Percentiles rank a stretch among this genome's conserved stretches.
Evolutionary conservation across 768 basidiomycete species (phyloP).

Genomic region (Strobilomyces echinocephalus): DNA sequence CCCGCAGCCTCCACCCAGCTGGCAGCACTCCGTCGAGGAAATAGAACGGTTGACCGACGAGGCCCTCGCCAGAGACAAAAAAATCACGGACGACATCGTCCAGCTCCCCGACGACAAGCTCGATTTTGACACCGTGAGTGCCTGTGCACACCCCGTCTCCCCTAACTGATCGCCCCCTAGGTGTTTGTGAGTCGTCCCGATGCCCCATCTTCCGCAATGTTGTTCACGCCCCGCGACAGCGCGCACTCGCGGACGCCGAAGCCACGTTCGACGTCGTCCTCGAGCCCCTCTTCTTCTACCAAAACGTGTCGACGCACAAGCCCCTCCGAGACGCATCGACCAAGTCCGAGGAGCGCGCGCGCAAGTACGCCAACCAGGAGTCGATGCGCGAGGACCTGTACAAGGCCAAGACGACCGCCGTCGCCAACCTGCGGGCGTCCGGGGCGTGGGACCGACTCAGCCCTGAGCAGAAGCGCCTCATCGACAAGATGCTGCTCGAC

Average conservation of each 20-base stretch:
- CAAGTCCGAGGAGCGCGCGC: conserved; percentile 62
- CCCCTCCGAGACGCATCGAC: conserved; percentile 80
- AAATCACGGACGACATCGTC: conserved; percentile 56
- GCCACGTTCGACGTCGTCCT: conserved; percentile 44
- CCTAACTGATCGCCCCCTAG: conserved; percentile 31
- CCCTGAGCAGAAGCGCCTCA: conserved; percentile 67
- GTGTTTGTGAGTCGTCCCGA: conserved; percentile 81
- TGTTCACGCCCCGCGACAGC: conserved; percentile 31
- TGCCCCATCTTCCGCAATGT: no score
- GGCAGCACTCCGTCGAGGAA: conserved; percentile 66
- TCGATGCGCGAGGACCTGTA: conserved; percentile 82
- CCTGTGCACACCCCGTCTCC: neutral
- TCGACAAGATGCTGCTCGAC: conserved; percentile 77
- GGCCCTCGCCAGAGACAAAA: conserved; percentile 53
- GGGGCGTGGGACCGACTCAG: conserved; percentile 59
- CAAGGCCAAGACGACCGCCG: conserved; percentile 63
- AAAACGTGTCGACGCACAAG: conserved; percentile 72
- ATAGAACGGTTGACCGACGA: conserved; percentile 55
- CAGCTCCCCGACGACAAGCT: conserved; percentile 53
- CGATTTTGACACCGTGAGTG: conserved; percentile 62
- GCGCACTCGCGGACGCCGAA: conserved; percentile 57
- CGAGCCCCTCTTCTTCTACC: conserved; percentile 73
- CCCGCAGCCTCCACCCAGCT: conserved; percentile 62
- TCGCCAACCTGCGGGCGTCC: conserved; percentile 61
- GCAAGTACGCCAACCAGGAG: conserved; percentile 69